A percentile compares a stretch with the other conserved stretches of the same genome.
phyloP scores from a whole-genome alignment of 108 stramenopile species.

The Parmales sp. region DNA sequence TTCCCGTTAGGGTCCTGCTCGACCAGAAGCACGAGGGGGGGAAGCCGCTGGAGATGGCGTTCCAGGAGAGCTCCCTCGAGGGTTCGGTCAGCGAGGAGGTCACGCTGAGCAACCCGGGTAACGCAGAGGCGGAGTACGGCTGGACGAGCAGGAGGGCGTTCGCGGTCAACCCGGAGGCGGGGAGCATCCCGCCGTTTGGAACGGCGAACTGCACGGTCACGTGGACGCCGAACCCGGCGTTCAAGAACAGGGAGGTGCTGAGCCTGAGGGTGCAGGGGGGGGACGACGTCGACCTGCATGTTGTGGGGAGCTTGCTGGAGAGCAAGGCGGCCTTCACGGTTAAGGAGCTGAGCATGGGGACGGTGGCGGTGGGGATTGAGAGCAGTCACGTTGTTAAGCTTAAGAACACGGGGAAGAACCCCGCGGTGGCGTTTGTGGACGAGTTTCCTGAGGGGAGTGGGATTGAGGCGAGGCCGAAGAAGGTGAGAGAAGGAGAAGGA shows the following conservation, averaged over 20 bases:
- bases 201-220: conserved; percentile 19
- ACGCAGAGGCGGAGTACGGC: conserved; percentile 24
- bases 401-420: conserved; percentile 29
- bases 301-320: conserved; percentile 19
- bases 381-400: conserved; percentile 11
- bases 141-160: conserved; percentile 22
- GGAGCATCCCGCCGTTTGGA: conserved; percentile 15
- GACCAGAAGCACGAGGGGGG: neutral
- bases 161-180: conserved; percentile 14
- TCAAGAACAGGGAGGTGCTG: conserved; percentile 11
- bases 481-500: too few relatives aligned
- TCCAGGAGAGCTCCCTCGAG: conserved; percentile 15
- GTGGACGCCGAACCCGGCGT: conserved; percentile 16
- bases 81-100: conserved; percentile 6
- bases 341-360: conserved; percentile 30
- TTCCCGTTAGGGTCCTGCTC: conserved; percentile 24
- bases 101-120: conserved; percentile 30
- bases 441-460: conserved; percentile 18
- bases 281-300: conserved; percentile 18
- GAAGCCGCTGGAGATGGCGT: conserved; percentile 13
- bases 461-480: neutral
- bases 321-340: conserved; percentile 18
- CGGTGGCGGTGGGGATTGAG: conserved; percentile 29
- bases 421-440: conserved; percentile 29
- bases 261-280: conserved; percentile 25